Base-by-base conservation (phyloP, 139 green algal species). In the Picochlorum sp. region DNA sequence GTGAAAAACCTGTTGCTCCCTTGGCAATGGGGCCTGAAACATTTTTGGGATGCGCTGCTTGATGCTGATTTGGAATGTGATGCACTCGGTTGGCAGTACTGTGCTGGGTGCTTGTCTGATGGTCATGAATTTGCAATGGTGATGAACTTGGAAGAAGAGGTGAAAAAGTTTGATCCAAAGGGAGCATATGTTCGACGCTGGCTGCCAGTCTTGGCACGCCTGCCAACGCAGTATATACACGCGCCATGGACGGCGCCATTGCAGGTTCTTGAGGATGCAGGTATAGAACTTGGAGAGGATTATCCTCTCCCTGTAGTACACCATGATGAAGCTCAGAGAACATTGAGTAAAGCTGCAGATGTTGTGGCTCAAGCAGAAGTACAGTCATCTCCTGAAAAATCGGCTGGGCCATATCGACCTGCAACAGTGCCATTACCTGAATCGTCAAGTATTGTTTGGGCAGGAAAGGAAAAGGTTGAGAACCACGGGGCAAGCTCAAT, bases 21-120 rank as follows among this genome's bases (percentile, higher is more conserved):
- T 1, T 93, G 90, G 87, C 88, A 96, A 76, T 97, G 90, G 90
- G 90, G 90, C 11, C 83, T 97, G 15, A 97, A 97, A 78, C 86
- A 95, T 74, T 96, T 90, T 69, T 97, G 90, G 90, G 90, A 96
- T 68, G 79, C 79, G 47, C 77, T 89, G 61, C 73, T 96, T 34
- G 90, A 96, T 61, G 90, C 90, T 1, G 90, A 96, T 73, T 77
- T 96, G 47, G 90, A 96, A 79, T 88, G 76, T 64, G 90, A 94
- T 65, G 81, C 88, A 2, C 85, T 95, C 15, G 87, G 83, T 26
- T 93, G 84, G 84, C 81, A 91, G 82, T 94, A 91, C 47, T 66
- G 57, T 16, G 68, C 68, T 6, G 74, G 78, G 9, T 83, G 78
- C 64, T 69, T 83, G 24, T 62, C 64, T 61, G 72, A 97, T 71